Percentiles rank a stretch among this genome's conserved stretches.
These are phyloP conservation scores for Hypoxylon intermedium DNA, from an alignment of 495 filamentous ascomycete species.

Conservation along the genomic window DNA sequence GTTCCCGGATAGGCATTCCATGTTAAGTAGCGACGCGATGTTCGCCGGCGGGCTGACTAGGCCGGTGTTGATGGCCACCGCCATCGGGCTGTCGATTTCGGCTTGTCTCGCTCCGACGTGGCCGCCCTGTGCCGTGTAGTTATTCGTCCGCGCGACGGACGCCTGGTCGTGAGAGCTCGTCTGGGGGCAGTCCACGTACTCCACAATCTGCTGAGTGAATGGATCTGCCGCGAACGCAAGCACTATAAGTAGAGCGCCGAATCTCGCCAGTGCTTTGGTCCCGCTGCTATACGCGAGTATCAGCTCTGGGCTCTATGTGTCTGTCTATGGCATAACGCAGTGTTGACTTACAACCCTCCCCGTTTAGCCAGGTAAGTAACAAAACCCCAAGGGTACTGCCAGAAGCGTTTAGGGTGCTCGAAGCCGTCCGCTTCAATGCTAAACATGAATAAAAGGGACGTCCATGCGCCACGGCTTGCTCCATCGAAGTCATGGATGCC, in stretches of 20 bases:
- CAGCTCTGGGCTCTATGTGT: neutral
- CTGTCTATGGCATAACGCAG: neutral
- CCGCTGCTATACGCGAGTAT: neutral
- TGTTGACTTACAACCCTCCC: neutral
- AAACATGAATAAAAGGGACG: neutral
- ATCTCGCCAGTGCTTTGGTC: neutral
- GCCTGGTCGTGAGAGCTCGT: neutral
- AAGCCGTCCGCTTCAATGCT: neutral
- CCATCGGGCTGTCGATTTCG: constrained; percentile 4
- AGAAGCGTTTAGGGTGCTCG: neutral
- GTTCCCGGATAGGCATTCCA: neutral
- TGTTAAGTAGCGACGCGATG: neutral
- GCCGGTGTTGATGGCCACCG: neutral
- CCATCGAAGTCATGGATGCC: neutral
- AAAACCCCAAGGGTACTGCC: neutral
- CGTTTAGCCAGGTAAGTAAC: neutral
- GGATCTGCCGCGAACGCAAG: neutral
- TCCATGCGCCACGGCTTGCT: neutral
- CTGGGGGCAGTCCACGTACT: neutral
- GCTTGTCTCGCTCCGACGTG: neutral
- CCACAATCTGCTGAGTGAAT: constrained; percentile 1
- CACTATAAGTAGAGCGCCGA: neutral
- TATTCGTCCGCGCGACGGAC: constrained; percentile 1
- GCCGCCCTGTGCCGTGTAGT: constrained; percentile 1
- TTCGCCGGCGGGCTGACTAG: neutral